Base-by-base conservation (phyloP, 2,329 filamentous ascomycete genomes). In the Hypoxylon sp. region DNA sequence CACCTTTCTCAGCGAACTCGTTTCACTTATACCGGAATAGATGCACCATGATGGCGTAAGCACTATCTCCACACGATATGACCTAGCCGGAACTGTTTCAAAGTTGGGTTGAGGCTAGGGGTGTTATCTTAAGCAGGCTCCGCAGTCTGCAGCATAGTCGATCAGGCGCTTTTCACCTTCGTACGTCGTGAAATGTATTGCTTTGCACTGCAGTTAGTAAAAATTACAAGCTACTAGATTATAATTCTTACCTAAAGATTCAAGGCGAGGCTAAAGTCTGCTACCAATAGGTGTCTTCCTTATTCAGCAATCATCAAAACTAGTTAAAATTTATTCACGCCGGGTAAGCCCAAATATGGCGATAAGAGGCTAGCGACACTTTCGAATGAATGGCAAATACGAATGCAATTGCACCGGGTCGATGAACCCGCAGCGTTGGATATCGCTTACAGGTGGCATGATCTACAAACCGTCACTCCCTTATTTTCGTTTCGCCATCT, bases 401-500 rank as follows among this genome's bases (percentile, higher is more conserved):
- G n/a, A 30, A 44, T 6, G 35, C 17, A 57, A 50, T 6, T 50
- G n/a, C 17, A 20, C 40, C 54, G 40, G 13, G 37, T 60, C 11
- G 27, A 44, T 44, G 35, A 33, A 17, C 25, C 37, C 55, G 42
- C 59, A 60, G 44, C 10, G 35, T 17, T 11, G 37, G 30, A 7
- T 37, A 46, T 51, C 58, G 64, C 60, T 44, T 46, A 64, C 30
- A 64, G 49, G 56, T 68, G 50, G 27, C 60, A 30, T 35, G 25
- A 49, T 51, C 30, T 22, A 50, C n/a, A 27, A 33, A 14, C 11
- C 25, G 8, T 42, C 7, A 40, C 8, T 53, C 46, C 3, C 27
- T 33, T 31, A 49, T 42, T 27, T 37, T 10, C 11, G 42, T 51
- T 44, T 22, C 49, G 13, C 2, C 5, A 20, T 49, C 6, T 13